Conservation (phyloP, 257 asterid genomes). For the Salvia miltiorrhiza region DNA sequence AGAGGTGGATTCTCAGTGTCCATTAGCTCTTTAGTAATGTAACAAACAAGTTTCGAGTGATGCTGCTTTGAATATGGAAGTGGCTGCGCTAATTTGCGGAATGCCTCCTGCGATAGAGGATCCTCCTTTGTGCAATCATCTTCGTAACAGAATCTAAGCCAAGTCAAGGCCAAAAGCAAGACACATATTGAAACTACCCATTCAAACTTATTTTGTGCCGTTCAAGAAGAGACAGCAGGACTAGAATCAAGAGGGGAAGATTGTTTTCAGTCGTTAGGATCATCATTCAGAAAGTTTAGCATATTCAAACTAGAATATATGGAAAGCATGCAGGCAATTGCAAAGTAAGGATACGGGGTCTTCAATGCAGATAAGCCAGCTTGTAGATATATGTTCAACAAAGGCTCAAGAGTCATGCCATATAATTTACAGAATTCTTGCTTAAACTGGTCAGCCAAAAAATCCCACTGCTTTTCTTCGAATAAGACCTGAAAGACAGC, state of each 20-base stretch:
- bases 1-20: conserved; percentile 98
- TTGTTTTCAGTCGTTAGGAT: background rate
- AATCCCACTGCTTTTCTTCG: conserved; percentile 91
- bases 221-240: conserved; percentile 2
- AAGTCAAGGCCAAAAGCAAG: conserved; percentile 53
- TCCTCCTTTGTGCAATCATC: conserved; percentile 97
- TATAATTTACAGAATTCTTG: conserved; percentile 94
- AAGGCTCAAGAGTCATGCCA: conserved; percentile 97
- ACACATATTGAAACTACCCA: background rate
- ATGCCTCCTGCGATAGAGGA: conserved; percentile 94
- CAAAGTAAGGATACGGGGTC: conserved; percentile 90
- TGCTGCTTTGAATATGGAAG: conserved; percentile 98
- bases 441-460: conserved; percentile 83
- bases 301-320: background rate
- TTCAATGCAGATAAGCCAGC: conserved; percentile 95
- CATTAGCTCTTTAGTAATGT: conserved; percentile 87
- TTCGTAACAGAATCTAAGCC: conserved; percentile 76
- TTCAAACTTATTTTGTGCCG: background rate
- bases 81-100: conserved; percentile 80
- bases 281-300: background rate
- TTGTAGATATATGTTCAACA: conserved; percentile 87
- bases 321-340: background rate
- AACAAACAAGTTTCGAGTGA: conserved; percentile 93
- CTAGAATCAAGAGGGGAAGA: background rate
- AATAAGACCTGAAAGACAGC: conserved; percentile 63